Base-by-base conservation (phyloP, 495 filamentous ascomycete genomes). In the Aspergillus cristatus region DNA sequence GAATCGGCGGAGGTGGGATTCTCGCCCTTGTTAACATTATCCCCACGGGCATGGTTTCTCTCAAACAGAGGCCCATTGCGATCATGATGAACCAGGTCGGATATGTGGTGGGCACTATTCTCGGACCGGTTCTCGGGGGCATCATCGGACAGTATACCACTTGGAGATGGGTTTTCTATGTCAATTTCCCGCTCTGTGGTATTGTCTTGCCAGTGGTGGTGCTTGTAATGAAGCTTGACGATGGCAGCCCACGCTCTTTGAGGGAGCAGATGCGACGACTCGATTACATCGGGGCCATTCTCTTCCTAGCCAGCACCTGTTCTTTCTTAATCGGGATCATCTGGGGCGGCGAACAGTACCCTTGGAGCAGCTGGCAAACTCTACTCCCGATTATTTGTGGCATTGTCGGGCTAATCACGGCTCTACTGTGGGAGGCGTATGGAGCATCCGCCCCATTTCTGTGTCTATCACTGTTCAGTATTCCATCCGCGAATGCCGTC, bases 91-190 rank as follows among this genome's bases (percentile, higher is more conserved):
- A 51, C 1, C 46, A 53, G 32, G 20, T 42, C 6, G 32, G 49
- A 14, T 67, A 50, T 41, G 48, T 56, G 14, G 6, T 66, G 8
- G 59, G 63, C 5, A 42, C 42, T n/a, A 41, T 65, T 44, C 65
- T 72, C 3, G 71, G 68, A 0, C 71, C 71, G 0, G 58, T 74
- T 11, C 57, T 53, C 1, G 70, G 67, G 3, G 70, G 54, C 0
- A 71, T 73, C 41, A 74, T 82, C 24, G 57, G 67, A 1, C 42
- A 73, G 53, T 67, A 72, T 29, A 69, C 62, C 10, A 71, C 58
- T 2, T 79, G 75, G 75, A 53, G 72, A 10, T 79, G 75, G 75
- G 47, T 65, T 4, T 78, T 79, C 49, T 62, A 53, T 13, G 41
- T 67, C 40, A 69, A 66, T 30, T 47, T 67, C 13, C 64, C 64